Evolutionary conservation across 176 grass and related monocot species (phyloP), one percentile per base, ranked within the genome.

Genomic region (Hordeum marinum): DNA sequence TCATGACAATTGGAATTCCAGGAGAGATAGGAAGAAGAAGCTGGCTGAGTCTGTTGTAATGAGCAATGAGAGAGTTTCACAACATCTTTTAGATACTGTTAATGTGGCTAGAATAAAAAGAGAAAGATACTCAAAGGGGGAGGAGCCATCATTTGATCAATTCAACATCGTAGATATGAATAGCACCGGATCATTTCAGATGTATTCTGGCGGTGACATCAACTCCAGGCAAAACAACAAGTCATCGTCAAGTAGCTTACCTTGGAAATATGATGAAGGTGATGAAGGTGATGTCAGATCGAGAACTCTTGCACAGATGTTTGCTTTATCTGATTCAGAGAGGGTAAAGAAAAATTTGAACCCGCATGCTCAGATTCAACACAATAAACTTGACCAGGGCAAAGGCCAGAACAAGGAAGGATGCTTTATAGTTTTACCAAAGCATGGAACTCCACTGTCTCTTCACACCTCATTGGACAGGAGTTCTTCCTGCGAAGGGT

Each of bases 321-420:
- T 93, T 76, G 91, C 91, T 75, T 59, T 90, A 61, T 93, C 91
- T 46, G 88, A 93, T 85, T 87, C 85, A 62, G 91, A 90, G 80
- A 88, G 70, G 18, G 48, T 46, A 24, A 90, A 74, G 32, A 81
- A 29, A 79, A 88, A 66, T 80, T 90, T 25, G 3, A 61, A 63
- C 29, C 85, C 32, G 3, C 78, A 31, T 77, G 11, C n/a, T 46
- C 54, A 50, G 63, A 50, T 80, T 75, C 65, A 1, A 11, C 32
- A 61, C 52, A 73, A 63, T 64, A 83, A 63, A 82, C 27, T 54
- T 87, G 81, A 81, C 25, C 11, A 4, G 21, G 52, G 66, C 7
- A 84, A 70, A 69, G 77, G 31, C 39, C 54, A 84, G 37, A 80
- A 24, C 70, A 87, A 65, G 68, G 81, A 91, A 77, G 89, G 81